Percentiles rank a stretch among this genome's conserved stretches.
Conservation (phyloP, 2,329 filamentous ascomycete species). For the Emmonsiellopsis sp. region DNA sequence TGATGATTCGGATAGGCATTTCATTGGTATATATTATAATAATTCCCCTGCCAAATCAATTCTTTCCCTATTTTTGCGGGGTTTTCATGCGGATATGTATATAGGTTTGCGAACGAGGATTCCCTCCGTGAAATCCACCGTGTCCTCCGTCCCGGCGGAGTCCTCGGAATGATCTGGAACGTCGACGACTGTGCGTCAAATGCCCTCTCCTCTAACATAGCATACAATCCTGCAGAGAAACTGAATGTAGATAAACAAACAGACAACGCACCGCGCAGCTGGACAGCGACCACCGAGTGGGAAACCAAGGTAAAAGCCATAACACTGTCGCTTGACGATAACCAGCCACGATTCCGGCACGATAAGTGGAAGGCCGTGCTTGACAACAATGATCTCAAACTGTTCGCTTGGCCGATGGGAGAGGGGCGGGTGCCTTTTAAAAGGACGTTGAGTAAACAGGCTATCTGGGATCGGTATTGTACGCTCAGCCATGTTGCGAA, state of each 20-base stretch:
- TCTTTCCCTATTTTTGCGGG: not conserved
- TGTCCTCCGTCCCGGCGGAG: slow-evolving; percentile 51
- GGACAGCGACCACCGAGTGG: slow-evolving; percentile 51
- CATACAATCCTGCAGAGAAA: not conserved
- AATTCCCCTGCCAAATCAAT: not conserved
- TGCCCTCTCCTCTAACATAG: slow-evolving; percentile 2
- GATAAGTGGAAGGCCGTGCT: slow-evolving; percentile 57
- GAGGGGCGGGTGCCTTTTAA: slow-evolving; percentile 50
- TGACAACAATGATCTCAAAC: slow-evolving; percentile 45
- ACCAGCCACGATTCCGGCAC: slow-evolving; percentile 57
- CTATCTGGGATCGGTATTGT: slow-evolving; percentile 54
- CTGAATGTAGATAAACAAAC: not conserved
- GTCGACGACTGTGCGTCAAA: slow-evolving; percentile 55
- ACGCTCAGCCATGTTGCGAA: slow-evolving; percentile 62
- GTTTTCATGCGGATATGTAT: not conserved
- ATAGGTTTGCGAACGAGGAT: slow-evolving; percentile 58
- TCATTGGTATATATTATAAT: slow-evolving; percentile 40
- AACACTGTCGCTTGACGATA: slow-evolving; percentile 48
- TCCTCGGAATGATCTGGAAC: slow-evolving; percentile 64
- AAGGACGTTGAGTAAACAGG: slow-evolving; percentile 49
- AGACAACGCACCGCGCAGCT: slow-evolving; percentile 57
- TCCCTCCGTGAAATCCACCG: slow-evolving; percentile 59
- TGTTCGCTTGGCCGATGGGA: slow-evolving; percentile 56
- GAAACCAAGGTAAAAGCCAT: slow-evolving; percentile 54
- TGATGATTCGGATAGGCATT: slow-evolving; percentile 25